These are phyloP conservation scores for Daedalea quercina DNA, from an alignment of 768 basidiomycete species.

Conservation along the genomic window DNA sequence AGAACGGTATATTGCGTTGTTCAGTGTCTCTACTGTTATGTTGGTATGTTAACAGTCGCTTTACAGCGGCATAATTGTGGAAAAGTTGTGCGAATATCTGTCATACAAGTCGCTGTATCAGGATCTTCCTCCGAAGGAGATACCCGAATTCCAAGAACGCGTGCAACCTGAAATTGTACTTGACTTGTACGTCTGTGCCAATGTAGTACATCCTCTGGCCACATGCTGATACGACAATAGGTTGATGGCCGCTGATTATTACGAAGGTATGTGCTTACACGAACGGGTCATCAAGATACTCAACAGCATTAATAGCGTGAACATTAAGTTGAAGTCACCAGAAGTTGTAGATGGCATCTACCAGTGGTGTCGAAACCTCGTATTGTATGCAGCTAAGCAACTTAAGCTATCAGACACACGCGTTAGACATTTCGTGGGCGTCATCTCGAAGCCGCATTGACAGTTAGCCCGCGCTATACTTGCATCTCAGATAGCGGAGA, in stretches of 20 bases:
- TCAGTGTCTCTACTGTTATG: neutral
- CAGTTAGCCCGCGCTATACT: no score
- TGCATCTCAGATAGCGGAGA: no score
- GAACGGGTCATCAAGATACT: no score
- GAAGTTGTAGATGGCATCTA: no score
- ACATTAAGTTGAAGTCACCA: no score
- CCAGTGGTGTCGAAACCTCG: no score
- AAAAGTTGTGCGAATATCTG: conserved; percentile 89
- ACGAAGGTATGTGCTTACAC: conserved; percentile 44
- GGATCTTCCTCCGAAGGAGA: conserved; percentile 59
- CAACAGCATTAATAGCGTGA: no score
- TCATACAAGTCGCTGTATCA: conserved; percentile 78
- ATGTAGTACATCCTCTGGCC: neutral
- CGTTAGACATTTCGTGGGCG: no score
- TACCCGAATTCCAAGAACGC: conserved; percentile 80
- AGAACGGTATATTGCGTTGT: conserved; percentile 48
- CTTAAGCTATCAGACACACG: no score
- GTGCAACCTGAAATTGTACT: conserved; percentile 83
- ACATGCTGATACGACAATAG: conserved; percentile 23
- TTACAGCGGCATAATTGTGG: conserved; percentile 56
- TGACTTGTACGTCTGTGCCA: conserved; percentile 64
- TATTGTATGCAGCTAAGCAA: no score
- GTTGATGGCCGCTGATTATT: conserved; percentile 58
- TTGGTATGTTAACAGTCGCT: neutral
- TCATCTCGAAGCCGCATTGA: no score